Base-by-base conservation (phyloP, 495 filamentous ascomycete species). In the Penicillium tannophilum region DNA sequence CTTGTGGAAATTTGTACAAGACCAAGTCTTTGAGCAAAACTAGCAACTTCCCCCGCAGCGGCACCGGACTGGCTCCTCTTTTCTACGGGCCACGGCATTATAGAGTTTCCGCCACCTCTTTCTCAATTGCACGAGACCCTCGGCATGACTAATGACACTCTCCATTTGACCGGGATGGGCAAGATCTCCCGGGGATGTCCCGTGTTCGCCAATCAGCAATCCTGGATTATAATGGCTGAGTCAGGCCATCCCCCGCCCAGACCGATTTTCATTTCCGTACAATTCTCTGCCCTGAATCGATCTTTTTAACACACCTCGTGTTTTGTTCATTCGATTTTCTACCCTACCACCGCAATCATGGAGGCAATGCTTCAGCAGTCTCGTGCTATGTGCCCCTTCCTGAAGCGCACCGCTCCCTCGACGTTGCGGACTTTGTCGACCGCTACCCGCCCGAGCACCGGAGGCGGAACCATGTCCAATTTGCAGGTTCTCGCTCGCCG, bases 401-500 rank as follows among this genome's bases (percentile, higher is more conserved):
- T 98, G 72, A 92, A 90, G 80, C 95, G 93, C 73, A 91, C 93
- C 11, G 92, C 93, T 2, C 90, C 92, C 60, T 85, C 90, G 64
- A 90, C 91, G 31, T 85, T 98, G 55, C 92, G 94, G 58, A 88
- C 92, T 55, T 83, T 98, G 59, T 91, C 93, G 16, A 96, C 92
- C 52, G 86, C 91, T 23, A 84, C 89, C 66, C 83, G 88, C 65
- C 77, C 79, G 72, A 74, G 84, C 71, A 77, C 81, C 50, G 89
- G 91, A 61, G 93, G 92, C 51, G 91, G 93, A 61, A 90, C 88
- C 72, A 97, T 98, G 86, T 96, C 92, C 65, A 98, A 97, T 77
- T 84, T 98, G 62, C 95, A 97, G 81, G 85, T 94, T 52, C 84
- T 96, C 61, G 94, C 92, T 63, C 89, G 91, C 67, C 91, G 94